Evolutionary conservation across 768 basidiomycete genomes (phyloP), one percentile per base, ranked within the genome.

Genomic region (Rubroboletus pulcherrimus): DNA sequence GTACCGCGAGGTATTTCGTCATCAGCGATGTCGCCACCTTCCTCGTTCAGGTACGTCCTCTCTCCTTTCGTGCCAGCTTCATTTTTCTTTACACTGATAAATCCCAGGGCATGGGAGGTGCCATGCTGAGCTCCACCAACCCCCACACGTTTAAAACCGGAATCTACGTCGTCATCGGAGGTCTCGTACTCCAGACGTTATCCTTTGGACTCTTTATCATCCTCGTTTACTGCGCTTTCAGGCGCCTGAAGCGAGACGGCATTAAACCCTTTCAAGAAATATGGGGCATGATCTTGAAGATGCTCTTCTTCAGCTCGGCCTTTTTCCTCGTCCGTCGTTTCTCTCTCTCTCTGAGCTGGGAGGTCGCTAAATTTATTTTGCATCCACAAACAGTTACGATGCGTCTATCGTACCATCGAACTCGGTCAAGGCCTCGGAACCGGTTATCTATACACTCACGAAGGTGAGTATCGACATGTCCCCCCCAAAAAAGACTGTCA

Each of bases 321-420:
- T 58, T 58, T 11, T 66, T 71, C 48, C 47, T 72, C 8, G 72
- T 72, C 2, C 19, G 68, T 59, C 15, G 1, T 44, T 37, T 34
- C 19, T 5, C 17, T 43, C 24, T 24, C 2, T 30, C 30, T 26
- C 42, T 7, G 7, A 0, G 21, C 9, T 2, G 39, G n/a, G 6
- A 10, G 7, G 17, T 1, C 38, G n/a, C 8, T 38, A 1, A 38
- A 38, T 40, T 40, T 0, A 10, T 19, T 19, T 40, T 11, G 17
- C 15, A 5, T 3, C 0, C 29, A 15, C 26, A 26, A 26, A 26
- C 17, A 54, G 53, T 5, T 72, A 21, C 69, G 71, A 19, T 65
- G 65, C 37, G 42, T 67, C 24, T 72, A 72, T 50, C 72, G 71
- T 12, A 62, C 66, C 21, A 49, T 63, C 3, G 69, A 70, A 50